phyloP scores from a whole-genome alignment of 768 basidiomycete genomes.

The Baorangia bicolor region DNA sequence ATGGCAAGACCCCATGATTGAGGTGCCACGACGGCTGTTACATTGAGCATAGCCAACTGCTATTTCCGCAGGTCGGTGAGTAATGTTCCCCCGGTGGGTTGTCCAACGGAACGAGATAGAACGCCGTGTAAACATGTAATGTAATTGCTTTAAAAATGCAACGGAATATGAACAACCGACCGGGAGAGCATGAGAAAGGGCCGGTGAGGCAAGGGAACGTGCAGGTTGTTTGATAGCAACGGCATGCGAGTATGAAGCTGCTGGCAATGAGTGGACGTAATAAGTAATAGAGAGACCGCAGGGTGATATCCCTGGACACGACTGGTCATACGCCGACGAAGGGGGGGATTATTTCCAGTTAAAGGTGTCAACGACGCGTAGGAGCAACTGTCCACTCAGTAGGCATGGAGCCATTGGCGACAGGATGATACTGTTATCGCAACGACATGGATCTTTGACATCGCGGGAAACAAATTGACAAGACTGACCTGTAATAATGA shows the following conservation, averaged over 20 bases:
- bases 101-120: not conserved
- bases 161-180: slow-evolving; percentile 4
- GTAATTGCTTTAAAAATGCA: slow-evolving; percentile 1
- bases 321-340: not conserved
- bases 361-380: not conserved
- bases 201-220: not conserved
- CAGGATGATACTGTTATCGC: not conserved
- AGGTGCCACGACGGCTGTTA: slow-evolving; percentile 1
- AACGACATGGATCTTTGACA: not conserved
- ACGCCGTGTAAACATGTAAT: slow-evolving; percentile 3
- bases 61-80: slow-evolving; percentile 15
- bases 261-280: slow-evolving; percentile 13
- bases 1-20: not conserved
- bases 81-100: not conserved
- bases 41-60: slow-evolving; percentile 18
- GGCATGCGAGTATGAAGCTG: slow-evolving; percentile 2
- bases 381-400: not conserved
- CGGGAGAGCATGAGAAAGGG: slow-evolving; percentile 7
- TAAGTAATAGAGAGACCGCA: not conserved
- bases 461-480: not conserved
- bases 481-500: slow-evolving; percentile 4
- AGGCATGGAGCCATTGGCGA: not conserved
- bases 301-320: slow-evolving; percentile 4
- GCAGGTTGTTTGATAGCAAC: slow-evolving; percentile 8
- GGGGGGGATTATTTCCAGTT: not conserved